Evolutionary conservation across 192 early-diverging fungal genomes (phyloP).

Genomic region (Obelidium mucronatum): DNA sequence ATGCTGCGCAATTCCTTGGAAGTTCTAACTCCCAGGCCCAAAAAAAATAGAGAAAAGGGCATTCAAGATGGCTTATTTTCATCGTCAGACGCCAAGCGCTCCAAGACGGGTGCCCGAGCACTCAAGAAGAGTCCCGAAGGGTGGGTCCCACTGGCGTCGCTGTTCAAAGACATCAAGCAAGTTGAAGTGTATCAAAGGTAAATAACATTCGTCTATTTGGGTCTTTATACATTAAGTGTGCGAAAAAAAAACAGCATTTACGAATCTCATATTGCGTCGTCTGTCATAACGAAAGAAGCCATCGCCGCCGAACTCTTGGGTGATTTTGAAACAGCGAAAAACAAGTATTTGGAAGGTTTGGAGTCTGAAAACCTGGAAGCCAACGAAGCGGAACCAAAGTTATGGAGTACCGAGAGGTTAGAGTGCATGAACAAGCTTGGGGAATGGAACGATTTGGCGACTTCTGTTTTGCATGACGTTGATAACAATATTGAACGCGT

Average conservation of each 20-base stretch:
- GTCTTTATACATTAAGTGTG: too few species aligned
- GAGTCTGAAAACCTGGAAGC: neutral
- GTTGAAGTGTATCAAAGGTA: slow-evolving; percentile 69
- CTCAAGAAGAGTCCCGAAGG: slow-evolving; percentile 22
- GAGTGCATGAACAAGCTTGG: slow-evolving; percentile 69
- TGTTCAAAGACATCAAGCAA: slow-evolving; percentile 71
- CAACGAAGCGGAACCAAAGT: slow-evolving; percentile 11
- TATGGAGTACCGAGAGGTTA: slow-evolving; percentile 41
- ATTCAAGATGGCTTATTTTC: slow-evolving; percentile 27
- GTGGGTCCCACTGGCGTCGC: slow-evolving; percentile 68
- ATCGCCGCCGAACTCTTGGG: slow-evolving; percentile 68
- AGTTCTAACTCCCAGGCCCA: neutral
- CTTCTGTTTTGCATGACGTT: slow-evolving; percentile 59
- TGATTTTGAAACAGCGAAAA: slow-evolving; percentile 60
- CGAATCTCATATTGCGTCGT: slow-evolving; percentile 61
- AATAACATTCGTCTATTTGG: too few species aligned
- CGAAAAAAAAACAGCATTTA: too few species aligned
- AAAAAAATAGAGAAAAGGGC: slow-evolving; percentile 32
- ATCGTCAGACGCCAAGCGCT: slow-evolving; percentile 28
- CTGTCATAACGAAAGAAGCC: slow-evolving; percentile 59
- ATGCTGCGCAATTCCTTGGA: neutral
- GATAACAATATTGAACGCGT: slow-evolving; percentile 53
- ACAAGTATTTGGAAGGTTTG: slow-evolving; percentile 35
- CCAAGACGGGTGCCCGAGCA: neutral
- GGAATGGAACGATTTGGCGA: slow-evolving; percentile 67